Conservation (phyloP, 2,329 filamentous ascomycete species). For the Aspergillus fumigatiaffinis region DNA sequence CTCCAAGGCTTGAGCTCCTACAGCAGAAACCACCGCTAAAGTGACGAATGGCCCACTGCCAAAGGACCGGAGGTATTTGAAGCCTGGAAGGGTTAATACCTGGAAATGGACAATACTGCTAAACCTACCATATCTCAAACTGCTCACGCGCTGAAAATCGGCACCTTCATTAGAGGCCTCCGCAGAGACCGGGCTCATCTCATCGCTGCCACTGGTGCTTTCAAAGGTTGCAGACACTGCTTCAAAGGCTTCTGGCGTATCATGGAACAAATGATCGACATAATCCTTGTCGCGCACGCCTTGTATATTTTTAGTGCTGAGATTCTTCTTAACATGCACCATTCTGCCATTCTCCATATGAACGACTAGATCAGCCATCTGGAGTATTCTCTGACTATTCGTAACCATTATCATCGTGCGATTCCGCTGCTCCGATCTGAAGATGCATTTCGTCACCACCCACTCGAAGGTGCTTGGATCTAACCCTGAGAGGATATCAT, state of each 20-base stretch:
- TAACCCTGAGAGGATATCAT: slow-evolving; percentile 38
- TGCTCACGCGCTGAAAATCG: not conserved
- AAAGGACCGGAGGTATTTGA: slow-evolving; percentile 7
- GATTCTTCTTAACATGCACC: not conserved
- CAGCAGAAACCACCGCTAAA: not conserved
- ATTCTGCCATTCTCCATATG: slow-evolving; percentile 4
- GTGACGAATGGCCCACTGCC: slow-evolving; percentile 4
- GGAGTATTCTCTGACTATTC: slow-evolving; percentile 1
- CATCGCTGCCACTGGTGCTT: not conserved
- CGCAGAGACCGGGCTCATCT: not conserved
- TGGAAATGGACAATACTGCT: not conserved
- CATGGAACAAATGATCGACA: not conserved
- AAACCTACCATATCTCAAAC: slow-evolving; percentile 2
- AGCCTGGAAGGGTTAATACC: not conserved
- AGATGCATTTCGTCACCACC: slow-evolving; percentile 7
- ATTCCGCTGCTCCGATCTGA: slow-evolving; percentile 2
- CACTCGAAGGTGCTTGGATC: slow-evolving; percentile 5
- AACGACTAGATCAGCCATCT: slow-evolving; percentile 7
- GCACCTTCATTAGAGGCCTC: not conserved
- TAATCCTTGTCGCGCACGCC: too few relatives aligned
- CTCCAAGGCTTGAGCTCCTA: slow-evolving; percentile 8
- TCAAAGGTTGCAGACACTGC: not conserved
- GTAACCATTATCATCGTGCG: slow-evolving; percentile 9
- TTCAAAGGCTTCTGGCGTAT: not conserved
- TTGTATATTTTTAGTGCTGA: not conserved